Base-by-base conservation (phyloP, 2,329 filamentous ascomycete species). In the Pestalotiopsis sp. region DNA sequence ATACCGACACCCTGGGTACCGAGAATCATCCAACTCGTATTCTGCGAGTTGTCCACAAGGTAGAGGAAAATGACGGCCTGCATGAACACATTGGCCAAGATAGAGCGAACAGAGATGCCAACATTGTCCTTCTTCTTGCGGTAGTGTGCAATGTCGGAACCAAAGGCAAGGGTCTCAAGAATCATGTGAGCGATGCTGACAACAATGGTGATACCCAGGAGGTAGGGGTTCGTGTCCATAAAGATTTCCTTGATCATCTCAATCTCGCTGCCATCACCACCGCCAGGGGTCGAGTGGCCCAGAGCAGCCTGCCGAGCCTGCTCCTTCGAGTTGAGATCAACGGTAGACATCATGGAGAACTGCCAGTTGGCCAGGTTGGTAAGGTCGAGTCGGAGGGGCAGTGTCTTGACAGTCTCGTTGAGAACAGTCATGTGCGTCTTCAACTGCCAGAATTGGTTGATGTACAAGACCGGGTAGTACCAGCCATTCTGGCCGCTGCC, bases 51-150 rank as follows among this genome's bases (percentile, higher is more conserved):
- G 83, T 99, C 96, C 75, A 99, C 84, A 38, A 99, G 88, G 82
- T 99, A 99, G 60, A 99, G 87, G 87, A 99, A 97, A 81, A 99
- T 98, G 77, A 98, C 87, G 6, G 87, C 81, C 81, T 99, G 96
- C 96, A 99, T 99, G 80, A 98, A 95, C 71, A 98, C 95, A 77
- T 98, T 99, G 79, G 93, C 94, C 68, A 99, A 85, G 77, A 99
- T 99, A 40, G 95, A 97, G 68, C 96, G 94, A 70, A 99, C 92
- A 1, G 95, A 98, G 60, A 97, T 97, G 72, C 96, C 96, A 36
- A 99, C 93, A 69, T 97, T 96, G 83, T 98, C 97, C 86, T 99
- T 99, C 91, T 99, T 99, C 86, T 98, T 98, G 78, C 95, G 93
- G 90, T 96, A 99, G 82, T 99, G 96, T 63, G 94, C 90, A 79